Evolutionary conservation across 352 stramenopile genomes (phyloP).

Genomic region (Pythium pectinolyticum): DNA sequence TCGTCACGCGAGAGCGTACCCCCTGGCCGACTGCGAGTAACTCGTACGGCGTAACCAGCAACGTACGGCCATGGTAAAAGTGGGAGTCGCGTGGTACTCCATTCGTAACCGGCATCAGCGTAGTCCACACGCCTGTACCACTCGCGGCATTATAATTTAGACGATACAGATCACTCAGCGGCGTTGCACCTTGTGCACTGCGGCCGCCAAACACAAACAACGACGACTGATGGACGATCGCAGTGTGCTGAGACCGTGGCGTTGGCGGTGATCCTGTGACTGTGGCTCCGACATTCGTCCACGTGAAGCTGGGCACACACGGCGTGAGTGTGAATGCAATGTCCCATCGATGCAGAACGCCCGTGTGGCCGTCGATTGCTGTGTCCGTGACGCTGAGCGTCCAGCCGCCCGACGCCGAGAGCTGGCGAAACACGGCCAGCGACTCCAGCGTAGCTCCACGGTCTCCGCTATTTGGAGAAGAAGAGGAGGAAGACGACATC

Average conservation of each 20-base stretch:
- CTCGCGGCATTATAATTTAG: slow-evolving; percentile 51
- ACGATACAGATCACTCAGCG: slow-evolving; percentile 56
- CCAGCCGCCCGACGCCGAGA: slow-evolving; percentile 55
- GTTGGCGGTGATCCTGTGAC: slow-evolving; percentile 38
- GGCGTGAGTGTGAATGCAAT: slow-evolving; percentile 52
- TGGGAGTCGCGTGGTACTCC: slow-evolving; percentile 4
- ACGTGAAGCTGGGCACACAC: slow-evolving; percentile 56
- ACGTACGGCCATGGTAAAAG: slow-evolving; percentile 37
- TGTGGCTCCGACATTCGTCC: slow-evolving; percentile 41
- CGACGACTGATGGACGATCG: slow-evolving; percentile 51
- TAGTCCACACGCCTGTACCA: slow-evolving; percentile 40
- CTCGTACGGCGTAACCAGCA: slow-evolving; percentile 51
- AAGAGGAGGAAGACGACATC: not conserved
- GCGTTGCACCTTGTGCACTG: slow-evolving; percentile 30
- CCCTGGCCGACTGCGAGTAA: slow-evolving; percentile 43
- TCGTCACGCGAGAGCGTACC: slow-evolving; percentile 25
- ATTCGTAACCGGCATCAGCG: slow-evolving; percentile 33
- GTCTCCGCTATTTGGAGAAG: no score
- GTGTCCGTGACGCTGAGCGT: slow-evolving; percentile 56
- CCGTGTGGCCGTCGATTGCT: slow-evolving; percentile 37
- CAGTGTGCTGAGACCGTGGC: slow-evolving; percentile 58
- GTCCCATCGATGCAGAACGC: slow-evolving; percentile 51
- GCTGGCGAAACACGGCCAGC: slow-evolving; percentile 55
- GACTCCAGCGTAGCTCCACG: slow-evolving; percentile 36
- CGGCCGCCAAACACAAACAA: slow-evolving; percentile 74